phyloP scores from a whole-genome alignment of 2,329 filamentous ascomycete genomes.

The Neonectria sp. region DNA sequence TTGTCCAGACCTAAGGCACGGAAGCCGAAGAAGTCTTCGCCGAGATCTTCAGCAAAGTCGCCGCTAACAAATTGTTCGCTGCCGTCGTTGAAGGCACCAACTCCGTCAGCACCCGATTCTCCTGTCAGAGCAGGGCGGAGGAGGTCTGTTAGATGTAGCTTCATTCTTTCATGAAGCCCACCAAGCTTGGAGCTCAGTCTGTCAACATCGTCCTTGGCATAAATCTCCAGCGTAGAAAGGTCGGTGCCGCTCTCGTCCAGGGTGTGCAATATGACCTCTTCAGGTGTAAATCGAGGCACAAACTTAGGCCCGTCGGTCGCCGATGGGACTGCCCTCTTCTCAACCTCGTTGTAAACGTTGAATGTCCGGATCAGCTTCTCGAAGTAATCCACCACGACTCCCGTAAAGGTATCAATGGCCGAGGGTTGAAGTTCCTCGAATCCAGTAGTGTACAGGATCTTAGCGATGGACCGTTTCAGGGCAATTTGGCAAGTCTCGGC shows the following conservation, averaged over 20 bases:
- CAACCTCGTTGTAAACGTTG: conserved; percentile 86
- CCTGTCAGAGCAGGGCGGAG: conserved; percentile 86
- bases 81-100: conserved; percentile 93
- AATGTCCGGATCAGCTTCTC: conserved; percentile 85
- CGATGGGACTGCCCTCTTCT: conserved; percentile 74
- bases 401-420: conserved; percentile 90
- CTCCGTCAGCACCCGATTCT: conserved; percentile 86
- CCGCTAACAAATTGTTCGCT: conserved; percentile 97
- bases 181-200: conserved; percentile 83
- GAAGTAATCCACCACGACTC: conserved; percentile 92
- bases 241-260: conserved; percentile 88
- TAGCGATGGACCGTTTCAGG: conserved; percentile 90
- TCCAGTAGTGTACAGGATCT: conserved; percentile 95
- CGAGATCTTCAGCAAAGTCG: conserved; percentile 97
- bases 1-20: conserved; percentile 92
- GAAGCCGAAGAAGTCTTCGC: conserved; percentile 99
- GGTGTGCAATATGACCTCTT: conserved; percentile 90
- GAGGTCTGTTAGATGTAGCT: conserved; percentile 91
- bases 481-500: conserved; percentile 86
- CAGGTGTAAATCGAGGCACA: conserved; percentile 81
- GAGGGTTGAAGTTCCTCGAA: conserved; percentile 98
- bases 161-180: conserved; percentile 95
- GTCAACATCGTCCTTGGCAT: conserved; percentile 95
- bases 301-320: conserved; percentile 59
- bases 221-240: conserved; percentile 84